Evolutionary conservation across 345 rosid genomes (phyloP).

Genomic region (Streptanthus diversifolius): DNA sequence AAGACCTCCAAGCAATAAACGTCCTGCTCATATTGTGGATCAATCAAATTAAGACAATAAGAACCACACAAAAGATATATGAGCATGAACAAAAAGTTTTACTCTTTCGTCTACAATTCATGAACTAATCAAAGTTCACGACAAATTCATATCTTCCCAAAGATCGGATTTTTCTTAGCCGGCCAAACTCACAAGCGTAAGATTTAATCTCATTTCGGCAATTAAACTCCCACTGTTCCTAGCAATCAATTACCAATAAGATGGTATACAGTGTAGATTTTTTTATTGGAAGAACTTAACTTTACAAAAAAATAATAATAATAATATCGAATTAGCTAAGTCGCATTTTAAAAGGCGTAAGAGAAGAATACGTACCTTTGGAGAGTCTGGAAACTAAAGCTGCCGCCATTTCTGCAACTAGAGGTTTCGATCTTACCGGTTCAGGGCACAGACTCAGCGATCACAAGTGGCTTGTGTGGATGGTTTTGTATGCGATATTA

Average conservation of each 20-base stretch:
- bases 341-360: background rate
- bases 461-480: background rate
- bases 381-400: constrained; percentile 28
- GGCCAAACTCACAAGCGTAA: background rate
- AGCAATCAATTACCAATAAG: background rate
- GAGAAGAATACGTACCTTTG: constrained; percentile 6
- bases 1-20: constrained; percentile 46
- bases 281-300: background rate
- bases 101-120: background rate
- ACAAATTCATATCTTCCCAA: background rate
- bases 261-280: background rate
- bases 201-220: background rate
- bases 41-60: background rate
- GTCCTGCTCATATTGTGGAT: constrained; percentile 17
- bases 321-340: background rate
- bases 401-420: constrained; percentile 28
- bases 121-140: background rate
- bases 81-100: background rate
- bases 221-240: background rate
- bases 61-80: background rate
- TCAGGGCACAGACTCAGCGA: background rate
- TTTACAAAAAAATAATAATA: background rate
- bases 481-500: background rate
- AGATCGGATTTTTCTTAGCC: background rate
- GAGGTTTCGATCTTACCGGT: background rate